These are phyloP conservation scores for Rosa rugosa DNA, from an alignment of 306 rosid species.

Conservation along the genomic window DNA sequence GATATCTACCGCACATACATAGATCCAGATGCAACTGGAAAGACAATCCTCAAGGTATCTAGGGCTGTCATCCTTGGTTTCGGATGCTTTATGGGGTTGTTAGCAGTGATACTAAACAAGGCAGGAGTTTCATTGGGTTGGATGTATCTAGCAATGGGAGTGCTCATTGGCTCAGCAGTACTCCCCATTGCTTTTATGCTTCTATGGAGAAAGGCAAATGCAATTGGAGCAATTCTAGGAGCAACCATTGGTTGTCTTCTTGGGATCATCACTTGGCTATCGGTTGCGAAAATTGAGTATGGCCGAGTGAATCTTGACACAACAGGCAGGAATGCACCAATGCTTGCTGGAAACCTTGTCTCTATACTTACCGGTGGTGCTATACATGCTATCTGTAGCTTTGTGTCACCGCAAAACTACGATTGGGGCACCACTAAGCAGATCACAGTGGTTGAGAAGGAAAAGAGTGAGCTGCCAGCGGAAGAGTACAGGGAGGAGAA, in stretches of 20 bases:
- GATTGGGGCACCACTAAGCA: constrained; percentile 81
- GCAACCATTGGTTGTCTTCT: constrained; percentile 66
- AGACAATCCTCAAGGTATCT: constrained; percentile 71
- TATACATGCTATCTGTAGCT: constrained; percentile 62
- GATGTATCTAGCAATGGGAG: constrained; percentile 98
- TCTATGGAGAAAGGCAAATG: constrained; percentile 82
- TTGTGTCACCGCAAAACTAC: constrained; percentile 78
- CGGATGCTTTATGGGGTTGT: constrained; percentile 81
- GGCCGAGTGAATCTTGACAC: constrained; percentile 71
- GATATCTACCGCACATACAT: constrained; percentile 84
- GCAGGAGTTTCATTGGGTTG: constrained; percentile 86
- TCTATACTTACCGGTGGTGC: constrained; percentile 71
- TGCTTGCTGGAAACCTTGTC: constrained; percentile 93
- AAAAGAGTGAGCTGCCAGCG: constrained; percentile 49
- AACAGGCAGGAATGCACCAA: constrained; percentile 87
- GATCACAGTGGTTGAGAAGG: constrained; percentile 83
- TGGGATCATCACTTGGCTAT: constrained; percentile 76
- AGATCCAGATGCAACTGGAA: constrained; percentile 79
- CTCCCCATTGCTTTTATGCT: constrained; percentile 92
- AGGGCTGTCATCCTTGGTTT: constrained; percentile 64
- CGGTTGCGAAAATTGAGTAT: constrained; percentile 61
- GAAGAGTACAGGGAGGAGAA: constrained; percentile 82
- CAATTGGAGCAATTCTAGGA: constrained; percentile 82
- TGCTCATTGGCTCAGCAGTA: constrained; percentile 89
- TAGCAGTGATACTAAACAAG: constrained; percentile 80